Percentiles rank a stretch among this genome's conserved stretches.
Evolutionary conservation across 2,329 filamentous ascomycete genomes (phyloP).

Genomic region (Ceratocystis alfenasii): DNA sequence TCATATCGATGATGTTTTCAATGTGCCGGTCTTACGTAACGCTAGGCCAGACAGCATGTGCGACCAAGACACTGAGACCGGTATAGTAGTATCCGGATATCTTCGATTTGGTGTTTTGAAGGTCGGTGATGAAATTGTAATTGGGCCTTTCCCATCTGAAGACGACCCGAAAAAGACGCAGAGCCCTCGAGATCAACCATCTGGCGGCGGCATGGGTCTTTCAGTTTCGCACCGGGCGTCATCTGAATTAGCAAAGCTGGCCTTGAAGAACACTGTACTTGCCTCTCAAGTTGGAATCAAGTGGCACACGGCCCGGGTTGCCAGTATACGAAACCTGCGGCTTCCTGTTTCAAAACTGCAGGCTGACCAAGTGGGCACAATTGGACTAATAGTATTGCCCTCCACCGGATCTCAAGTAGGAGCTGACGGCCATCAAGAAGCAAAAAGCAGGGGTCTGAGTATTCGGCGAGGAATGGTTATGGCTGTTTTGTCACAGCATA

Average conservation of each 20-base stretch:
- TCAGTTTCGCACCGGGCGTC: conserved; percentile 44
- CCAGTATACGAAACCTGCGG: conserved; percentile 78
- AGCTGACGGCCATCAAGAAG: conserved; percentile 25
- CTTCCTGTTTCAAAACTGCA: conserved; percentile 66
- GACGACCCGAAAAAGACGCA: conserved; percentile 28
- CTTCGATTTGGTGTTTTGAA: conserved; percentile 66
- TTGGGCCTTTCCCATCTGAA: conserved; percentile 64
- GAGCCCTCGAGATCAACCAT: conserved; percentile 36
- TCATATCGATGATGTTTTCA: conserved; percentile 84
- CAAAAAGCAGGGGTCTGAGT: conserved; percentile 29
- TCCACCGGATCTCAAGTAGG: conserved; percentile 28
- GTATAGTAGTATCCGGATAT: conserved; percentile 73
- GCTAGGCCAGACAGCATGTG: conserved; percentile 23
- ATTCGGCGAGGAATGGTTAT: conserved; percentile 77
- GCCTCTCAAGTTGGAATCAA: conserved; percentile 46
- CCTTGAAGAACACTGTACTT: conserved; percentile 41
- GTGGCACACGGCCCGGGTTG: conserved; percentile 71
- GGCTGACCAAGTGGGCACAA: conserved; percentile 75
- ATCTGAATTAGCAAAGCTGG: conserved; percentile 40
- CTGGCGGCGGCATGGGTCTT: conserved; percentile 26
- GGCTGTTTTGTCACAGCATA: conserved; percentile 47
- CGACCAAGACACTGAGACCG: conserved; percentile 37
- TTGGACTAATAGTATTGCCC: conserved; percentile 58
- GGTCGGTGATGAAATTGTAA: conserved; percentile 62
- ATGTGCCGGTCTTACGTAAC: conserved; percentile 51